phyloP scores from a whole-genome alignment of 345 rosid species.

The Limnanthes douglasii region DNA sequence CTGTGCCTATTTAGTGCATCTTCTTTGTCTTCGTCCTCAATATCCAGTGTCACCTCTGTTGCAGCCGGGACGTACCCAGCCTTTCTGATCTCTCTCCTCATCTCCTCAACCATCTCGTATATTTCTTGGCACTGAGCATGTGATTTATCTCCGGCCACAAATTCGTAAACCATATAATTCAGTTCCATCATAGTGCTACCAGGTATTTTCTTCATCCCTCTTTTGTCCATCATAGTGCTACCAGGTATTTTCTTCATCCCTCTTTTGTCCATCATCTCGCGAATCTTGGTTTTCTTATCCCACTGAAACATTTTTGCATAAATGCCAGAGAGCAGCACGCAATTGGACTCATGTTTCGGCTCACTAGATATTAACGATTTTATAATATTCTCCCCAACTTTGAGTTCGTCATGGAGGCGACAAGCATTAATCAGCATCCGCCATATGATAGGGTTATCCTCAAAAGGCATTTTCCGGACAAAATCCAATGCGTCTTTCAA shows the following conservation, averaged over 20 bases:
- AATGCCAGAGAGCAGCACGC: slow-evolving; percentile 29
- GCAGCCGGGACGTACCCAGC: slow-evolving; percentile 36
- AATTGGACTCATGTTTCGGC: slow-evolving; percentile 23
- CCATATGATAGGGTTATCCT: slow-evolving; percentile 29
- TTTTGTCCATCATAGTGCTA: slow-evolving; percentile 22
- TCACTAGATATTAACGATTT: slow-evolving; percentile 22
- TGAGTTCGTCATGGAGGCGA: slow-evolving; percentile 21
- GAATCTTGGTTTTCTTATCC: slow-evolving; percentile 31
- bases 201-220: slow-evolving; percentile 24
- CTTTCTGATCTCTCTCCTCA: slow-evolving; percentile 23
- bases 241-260: slow-evolving; percentile 32
- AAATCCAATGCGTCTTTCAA: slow-evolving; percentile 25
- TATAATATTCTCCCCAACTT: slow-evolving; percentile 29
- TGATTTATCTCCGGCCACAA: slow-evolving; percentile 33
- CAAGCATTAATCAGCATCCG: slow-evolving; percentile 33
- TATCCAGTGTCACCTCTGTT: slow-evolving; percentile 27
- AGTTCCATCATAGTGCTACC: slow-evolving; percentile 37
- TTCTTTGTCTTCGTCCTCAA: slow-evolving; percentile 45
- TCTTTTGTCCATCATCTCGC: slow-evolving; percentile 22
- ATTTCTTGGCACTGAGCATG: slow-evolving; percentile 21
- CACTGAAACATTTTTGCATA: slow-evolving; percentile 30
- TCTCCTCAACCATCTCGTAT: slow-evolving; percentile 32
- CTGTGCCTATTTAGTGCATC: slow-evolving; percentile 38
- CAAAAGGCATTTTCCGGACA: slow-evolving; percentile 33
- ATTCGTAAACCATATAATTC: slow-evolving; percentile 27